Evolutionary conservation across 495 filamentous ascomycete genomes (phyloP), one percentile per base, ranked within the genome.

Genomic region (Neohortaea acidophila): DNA sequence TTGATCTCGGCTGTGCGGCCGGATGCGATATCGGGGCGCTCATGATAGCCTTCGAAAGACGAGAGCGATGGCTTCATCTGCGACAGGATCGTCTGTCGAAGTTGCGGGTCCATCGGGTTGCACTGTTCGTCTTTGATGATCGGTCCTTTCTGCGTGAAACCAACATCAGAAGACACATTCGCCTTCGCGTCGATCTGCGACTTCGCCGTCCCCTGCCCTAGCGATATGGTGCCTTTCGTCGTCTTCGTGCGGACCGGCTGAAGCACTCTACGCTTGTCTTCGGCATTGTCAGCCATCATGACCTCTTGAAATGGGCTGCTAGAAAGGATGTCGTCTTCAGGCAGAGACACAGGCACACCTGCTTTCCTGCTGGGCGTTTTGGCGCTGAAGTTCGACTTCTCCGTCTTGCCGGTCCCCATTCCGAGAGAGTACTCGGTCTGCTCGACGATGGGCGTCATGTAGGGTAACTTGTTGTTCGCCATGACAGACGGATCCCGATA

Each of bases 401-500:
- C 58, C 31, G 47, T 45, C 25, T 38, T 36, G 46, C 57, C 63
- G 1, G 77, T 77, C 32, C 70, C 64, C 19, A 78, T 61, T 18
- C 73, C 76, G 15, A 92, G 54, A 0, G 84, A 89, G 15, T 75
- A 80, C 58, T 97, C 89, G 0, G 89, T 97, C 48, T 79, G 79
- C 55, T 97, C 89, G 5, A 87, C 83, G 43, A 97, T 97, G 10
- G 89, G 89, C 0, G 89, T 97, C 89, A 97, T 97, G 57, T 94
- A 94, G 24, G 86, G 89, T 6, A 94, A 65, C 34, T 84, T 76
- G 54, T 79, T 91, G 45, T 94, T 85, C 44, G 82, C 79, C 36
- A 75, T 65, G 48, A 82, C 69, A 1, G 65, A 66, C 45, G 80
- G 72, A 49, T 91, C 77, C 44, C 84, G 71, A 59, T 79, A 92